These are phyloP conservation scores for Penicillium salamii DNA, from an alignment of 495 filamentous ascomycete species.

Conservation along the genomic window DNA sequence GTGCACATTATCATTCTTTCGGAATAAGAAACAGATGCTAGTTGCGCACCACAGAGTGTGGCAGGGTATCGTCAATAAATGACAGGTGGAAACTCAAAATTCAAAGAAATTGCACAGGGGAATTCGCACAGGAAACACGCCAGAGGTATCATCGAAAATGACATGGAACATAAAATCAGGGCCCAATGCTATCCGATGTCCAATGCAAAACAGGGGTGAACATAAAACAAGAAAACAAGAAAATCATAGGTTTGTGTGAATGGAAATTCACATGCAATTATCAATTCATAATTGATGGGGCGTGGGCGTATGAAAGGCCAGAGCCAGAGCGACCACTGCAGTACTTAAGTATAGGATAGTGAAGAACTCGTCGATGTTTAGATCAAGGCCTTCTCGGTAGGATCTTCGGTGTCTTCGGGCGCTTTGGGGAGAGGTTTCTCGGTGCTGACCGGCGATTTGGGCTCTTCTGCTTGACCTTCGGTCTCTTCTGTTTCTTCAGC, in stretches of 20 bases:
- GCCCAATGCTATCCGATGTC: conserved; percentile 1
- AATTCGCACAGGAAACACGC: conserved; percentile 15
- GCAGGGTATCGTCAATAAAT: conserved; percentile 32
- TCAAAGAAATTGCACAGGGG: conserved; percentile 3
- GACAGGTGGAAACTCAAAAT: conserved; percentile 13
- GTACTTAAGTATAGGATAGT: too few relatives aligned
- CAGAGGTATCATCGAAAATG: conserved; percentile 19
- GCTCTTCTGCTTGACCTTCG: background rate
- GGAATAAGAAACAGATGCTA: conserved; percentile 3
- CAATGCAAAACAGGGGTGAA: conserved; percentile 2
- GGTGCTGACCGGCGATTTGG: background rate
- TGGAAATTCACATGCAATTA: background rate
- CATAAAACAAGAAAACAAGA: conserved; percentile 1
- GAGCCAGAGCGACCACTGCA: too few relatives aligned
- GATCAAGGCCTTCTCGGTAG: background rate
- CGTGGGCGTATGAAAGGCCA: background rate
- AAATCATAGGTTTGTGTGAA: background rate
- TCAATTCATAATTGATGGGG: background rate
- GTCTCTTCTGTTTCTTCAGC: conserved; percentile 5
- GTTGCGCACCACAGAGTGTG: conserved; percentile 6
- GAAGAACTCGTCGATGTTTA: too few relatives aligned
- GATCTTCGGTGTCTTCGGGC: background rate
- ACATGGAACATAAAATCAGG: conserved; percentile 2
- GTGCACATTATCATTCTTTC: background rate
- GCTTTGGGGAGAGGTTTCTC: conserved; percentile 5